Evolutionary conservation across 1,284 basidiomycete species (phyloP), one percentile per base, ranked within the genome.

Genomic region (Sutorius eximius): DNA sequence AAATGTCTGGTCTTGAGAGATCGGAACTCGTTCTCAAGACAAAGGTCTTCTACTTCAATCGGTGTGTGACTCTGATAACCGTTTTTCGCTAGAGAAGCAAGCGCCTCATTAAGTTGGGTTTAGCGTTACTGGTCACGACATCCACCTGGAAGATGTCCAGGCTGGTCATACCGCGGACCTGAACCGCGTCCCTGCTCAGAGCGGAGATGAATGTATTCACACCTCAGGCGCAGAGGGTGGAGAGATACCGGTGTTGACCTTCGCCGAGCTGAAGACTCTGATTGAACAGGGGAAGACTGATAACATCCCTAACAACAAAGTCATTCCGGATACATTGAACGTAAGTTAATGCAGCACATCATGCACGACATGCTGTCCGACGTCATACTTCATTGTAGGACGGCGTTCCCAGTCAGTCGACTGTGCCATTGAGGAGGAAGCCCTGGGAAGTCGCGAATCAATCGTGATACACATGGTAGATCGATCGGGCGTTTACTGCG

Each of bases 221-320:
- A 45, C 47, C 33, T 59, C 46, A 36, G 52, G 45, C 15, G 18
- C 32, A 47, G 55, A 45, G 40, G 52, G 53, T n/a, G 52, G 66
- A 73, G 73, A 80, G 57, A 66, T 73, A 11, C 76, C 71, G 16
- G 71, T 75, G 12, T 71, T 90, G 52, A 81, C 82, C 0, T 85
- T 91, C 60, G 75, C 81, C 1, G 83, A 91, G 67, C 72, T 91
- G 45, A 81, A 87, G 61, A 76, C 76, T 41, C 74, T 91, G 53
- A 87, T 91, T 55, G 82, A 88, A 62, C 75, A 84, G 33, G 87
- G 87, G 27, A 82, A 78, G 59, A 80, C 82, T 2, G 85, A 88
- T 61, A 72, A 84, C 65, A 89, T 91, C 30, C 89, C 89, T 1
- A 88, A 91, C 62, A 91, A 90, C 66, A 86, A 84, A 57, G 56